These are phyloP conservation scores for Cladophialophora chaetospira DNA, from an alignment of 2,329 filamentous ascomycete species.

Conservation along the genomic window DNA sequence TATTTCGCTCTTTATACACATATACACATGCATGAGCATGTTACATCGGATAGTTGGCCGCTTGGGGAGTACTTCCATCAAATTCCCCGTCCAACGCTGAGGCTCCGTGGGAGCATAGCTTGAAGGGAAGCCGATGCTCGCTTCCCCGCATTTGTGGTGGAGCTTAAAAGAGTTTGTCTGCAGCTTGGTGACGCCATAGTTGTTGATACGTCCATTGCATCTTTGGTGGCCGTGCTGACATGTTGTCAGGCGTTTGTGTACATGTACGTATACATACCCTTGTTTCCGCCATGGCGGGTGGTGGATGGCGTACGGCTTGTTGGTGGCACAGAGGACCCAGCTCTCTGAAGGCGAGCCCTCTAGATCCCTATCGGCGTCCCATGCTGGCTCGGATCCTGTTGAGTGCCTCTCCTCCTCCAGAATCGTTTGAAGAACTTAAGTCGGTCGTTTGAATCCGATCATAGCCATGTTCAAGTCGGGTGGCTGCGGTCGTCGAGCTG, in stretches of 20 bases:
- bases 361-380: too few species aligned
- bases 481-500: slow-evolving; percentile 3
- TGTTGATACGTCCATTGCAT: background rate
- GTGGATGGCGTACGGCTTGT: too few species aligned
- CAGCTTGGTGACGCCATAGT: background rate
- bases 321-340: too few species aligned
- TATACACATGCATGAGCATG: background rate
- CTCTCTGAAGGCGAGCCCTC: too few species aligned
- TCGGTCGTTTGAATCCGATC: slow-evolving; percentile 31
- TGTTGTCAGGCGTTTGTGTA: too few species aligned
- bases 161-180: background rate
- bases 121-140: too few species aligned
- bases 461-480: slow-evolving; percentile 26
- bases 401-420: too few species aligned
- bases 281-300: too few species aligned
- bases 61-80: background rate
- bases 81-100: background rate
- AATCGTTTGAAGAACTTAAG: slow-evolving; percentile 8
- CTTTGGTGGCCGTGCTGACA: too few species aligned
- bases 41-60: background rate
- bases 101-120: background rate
- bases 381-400: background rate
- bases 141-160: background rate
- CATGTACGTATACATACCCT: too few species aligned
- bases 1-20: background rate